Evolutionary conservation across 2,329 filamentous ascomycete species (phyloP).

Genomic region (Pseudocercospora fuligena): DNA sequence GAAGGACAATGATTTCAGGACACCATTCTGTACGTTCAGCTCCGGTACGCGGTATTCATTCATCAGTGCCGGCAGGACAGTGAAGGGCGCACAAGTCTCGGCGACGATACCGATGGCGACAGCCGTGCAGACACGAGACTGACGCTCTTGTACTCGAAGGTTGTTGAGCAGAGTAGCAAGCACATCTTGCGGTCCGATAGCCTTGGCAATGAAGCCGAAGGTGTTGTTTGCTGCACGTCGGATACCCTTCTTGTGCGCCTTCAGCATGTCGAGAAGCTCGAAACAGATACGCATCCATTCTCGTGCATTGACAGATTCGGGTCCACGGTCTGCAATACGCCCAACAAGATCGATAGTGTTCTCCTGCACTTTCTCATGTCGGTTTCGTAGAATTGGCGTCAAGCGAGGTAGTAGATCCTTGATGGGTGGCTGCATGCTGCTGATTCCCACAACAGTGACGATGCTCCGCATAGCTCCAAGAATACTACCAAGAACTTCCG

Average conservation of each 20-base stretch:
- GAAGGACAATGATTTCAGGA: conserved; percentile 95
- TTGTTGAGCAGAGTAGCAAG: conserved; percentile 96
- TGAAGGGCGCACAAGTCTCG: conserved; percentile 97
- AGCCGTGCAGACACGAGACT: conserved; percentile 96
- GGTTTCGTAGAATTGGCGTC: conserved; percentile 96
- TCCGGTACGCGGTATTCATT: conserved; percentile 99
- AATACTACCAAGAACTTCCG: conserved; percentile 95
- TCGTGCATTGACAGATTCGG: conserved; percentile 92
- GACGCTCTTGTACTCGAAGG: conserved; percentile 92
- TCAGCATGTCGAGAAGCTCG: conserved; percentile 97
- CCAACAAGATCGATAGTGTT: conserved; percentile 98
- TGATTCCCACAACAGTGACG: conserved; percentile 96
- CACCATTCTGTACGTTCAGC: conserved; percentile 97
- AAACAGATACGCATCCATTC: conserved; percentile 99
- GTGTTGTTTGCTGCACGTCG: conserved; percentile 98
- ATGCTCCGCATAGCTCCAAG: conserved; percentile 93
- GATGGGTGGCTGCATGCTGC: conserved; percentile 97
- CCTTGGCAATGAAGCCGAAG: conserved; percentile 99
- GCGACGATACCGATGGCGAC: conserved; percentile 98
- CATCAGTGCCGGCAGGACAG: conserved; percentile 97
- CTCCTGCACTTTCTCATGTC: conserved; percentile 98
- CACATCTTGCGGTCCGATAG: conserved; percentile 96
- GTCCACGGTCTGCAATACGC: conserved; percentile 94
- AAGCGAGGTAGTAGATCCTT: conserved; percentile 92
- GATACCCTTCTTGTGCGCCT: conserved; percentile 99